Base-by-base conservation (phyloP, 2,329 filamentous ascomycete genomes). In the Westerdykella aurantiaca region DNA sequence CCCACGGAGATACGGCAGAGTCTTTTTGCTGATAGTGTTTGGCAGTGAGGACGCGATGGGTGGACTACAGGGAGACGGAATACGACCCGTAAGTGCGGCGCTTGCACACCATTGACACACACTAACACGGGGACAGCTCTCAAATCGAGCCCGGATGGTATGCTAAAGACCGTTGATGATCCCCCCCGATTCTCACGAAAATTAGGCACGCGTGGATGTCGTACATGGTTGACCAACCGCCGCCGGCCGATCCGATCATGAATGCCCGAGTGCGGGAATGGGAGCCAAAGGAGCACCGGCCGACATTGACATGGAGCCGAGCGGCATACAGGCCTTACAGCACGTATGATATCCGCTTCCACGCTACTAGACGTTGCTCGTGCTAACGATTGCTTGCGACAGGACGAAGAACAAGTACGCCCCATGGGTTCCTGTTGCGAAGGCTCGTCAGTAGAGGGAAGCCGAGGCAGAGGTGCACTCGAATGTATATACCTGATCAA, bases 101-200 rank as follows among this genome's bases (percentile, higher is more conserved):
- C 38, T 43, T 2, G 18, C 31, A 11, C 33, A 9, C 33, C 16
- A 35, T 41, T 18, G 45, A 35, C 11, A 16, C 31, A 22, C 34
- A 49, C 68, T 72, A 69, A 79, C 57, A 3, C 17, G 61, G 56
- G 37, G 34, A 47, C 53, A 85, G 82, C 50, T 80, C 81, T 46
- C 88, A 96, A 43, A 86, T 96, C 60, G 91, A 97, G 71, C 90
- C 91, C 40, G 87, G 91, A 70, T 98, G 93, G 78, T 81, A 71
- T 33, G 54, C 31, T 31, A 31, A 33, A 29, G 9, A 12, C 4
- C 18, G 14, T 18, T 13, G 37, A 39, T 16, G 29, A 48, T 35
- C 17, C 3, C 16, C 14, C 11, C 31, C 37, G 33, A 41, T 18
- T 44, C 43, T 46, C 22, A 47, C 14, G 39, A 18, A 21, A 14